phyloP scores from a whole-genome alignment of 768 basidiomycete genomes.

The Daedalea quercina region DNA sequence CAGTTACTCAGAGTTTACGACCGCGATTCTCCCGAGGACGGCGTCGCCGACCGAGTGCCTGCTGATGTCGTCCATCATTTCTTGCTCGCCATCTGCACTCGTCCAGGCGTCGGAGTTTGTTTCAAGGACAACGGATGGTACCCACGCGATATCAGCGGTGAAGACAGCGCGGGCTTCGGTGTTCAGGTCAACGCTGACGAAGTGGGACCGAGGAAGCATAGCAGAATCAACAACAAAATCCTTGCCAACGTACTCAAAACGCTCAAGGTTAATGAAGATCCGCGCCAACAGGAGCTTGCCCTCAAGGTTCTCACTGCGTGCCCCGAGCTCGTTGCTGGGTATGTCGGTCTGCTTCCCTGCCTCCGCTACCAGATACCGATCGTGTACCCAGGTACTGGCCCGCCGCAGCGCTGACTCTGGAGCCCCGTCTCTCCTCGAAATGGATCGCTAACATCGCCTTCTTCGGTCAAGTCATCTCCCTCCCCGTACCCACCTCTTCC shows the following conservation, averaged over 20 bases:
- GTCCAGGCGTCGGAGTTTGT: constrained; percentile 78
- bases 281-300: constrained; percentile 77
- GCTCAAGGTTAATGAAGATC: constrained; percentile 85
- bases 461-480: constrained; percentile 69
- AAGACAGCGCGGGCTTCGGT: constrained; percentile 26
- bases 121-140: constrained; percentile 93
- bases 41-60: constrained; percentile 47
- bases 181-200: constrained; percentile 14
- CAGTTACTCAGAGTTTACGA: constrained; percentile 76
- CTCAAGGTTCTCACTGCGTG: constrained; percentile 75
- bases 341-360: constrained; percentile 14
- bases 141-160: constrained; percentile 49
- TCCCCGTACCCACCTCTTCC: constrained; percentile 58
- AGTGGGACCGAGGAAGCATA: constrained; percentile 24
- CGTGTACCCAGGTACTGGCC: constrained; percentile 59
- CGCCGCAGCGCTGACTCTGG: constrained; percentile 60
- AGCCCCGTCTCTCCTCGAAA: constrained; percentile 80
- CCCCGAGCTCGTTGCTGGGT: constrained; percentile 83
- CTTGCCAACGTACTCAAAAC: constrained; percentile 66
- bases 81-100: constrained; percentile 74
- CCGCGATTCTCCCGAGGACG: constrained; percentile 41
- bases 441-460: constrained; percentile 91
- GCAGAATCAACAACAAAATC: constrained; percentile 76
- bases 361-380: not conserved
- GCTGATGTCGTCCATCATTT: constrained; percentile 86